Conservation (phyloP, 2,329 filamentous ascomycete species). For the Rosellinia necatrix region DNA sequence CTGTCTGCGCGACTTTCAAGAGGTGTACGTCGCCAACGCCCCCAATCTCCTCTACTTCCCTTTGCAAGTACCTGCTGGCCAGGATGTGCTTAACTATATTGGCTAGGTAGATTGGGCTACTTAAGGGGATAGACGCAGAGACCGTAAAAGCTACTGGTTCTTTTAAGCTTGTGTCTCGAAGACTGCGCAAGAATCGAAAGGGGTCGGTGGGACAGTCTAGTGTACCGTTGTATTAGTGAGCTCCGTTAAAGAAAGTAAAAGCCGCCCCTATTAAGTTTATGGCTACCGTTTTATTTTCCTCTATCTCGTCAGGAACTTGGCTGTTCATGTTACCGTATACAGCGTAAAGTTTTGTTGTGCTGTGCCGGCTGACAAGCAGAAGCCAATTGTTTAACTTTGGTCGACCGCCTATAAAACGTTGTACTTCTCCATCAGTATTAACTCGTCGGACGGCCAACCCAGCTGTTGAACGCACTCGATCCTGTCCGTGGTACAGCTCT, state of each 20-base stretch:
- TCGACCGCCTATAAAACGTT: not conserved
- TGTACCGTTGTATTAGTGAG: not conserved
- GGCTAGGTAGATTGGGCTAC: not conserved
- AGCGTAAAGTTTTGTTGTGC: not conserved
- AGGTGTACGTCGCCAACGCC: not conserved
- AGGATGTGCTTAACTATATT: not conserved
- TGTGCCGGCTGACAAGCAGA: not conserved
- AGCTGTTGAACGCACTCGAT: not conserved
- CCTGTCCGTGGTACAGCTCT: not conserved
- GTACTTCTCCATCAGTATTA: not conserved
- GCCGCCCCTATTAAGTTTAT: not conserved
- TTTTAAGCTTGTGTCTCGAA: not conserved
- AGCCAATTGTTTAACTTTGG: not conserved
- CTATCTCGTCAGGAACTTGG: not conserved
- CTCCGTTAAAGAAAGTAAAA: constrained; percentile 1
- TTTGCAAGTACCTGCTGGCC: not conserved
- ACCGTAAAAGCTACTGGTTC: constrained; percentile 1
- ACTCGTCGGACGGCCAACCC: not conserved
- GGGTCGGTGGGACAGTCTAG: not conserved
- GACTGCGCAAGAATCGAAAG: not conserved
- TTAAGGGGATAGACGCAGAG: not conserved
- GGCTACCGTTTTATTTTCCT: not conserved
- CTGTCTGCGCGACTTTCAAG: not conserved
- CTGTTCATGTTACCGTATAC: not conserved
- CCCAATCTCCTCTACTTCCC: not conserved